phyloP scores from a whole-genome alignment of 2,329 filamentous ascomycete species.

The Nemania sp. region DNA sequence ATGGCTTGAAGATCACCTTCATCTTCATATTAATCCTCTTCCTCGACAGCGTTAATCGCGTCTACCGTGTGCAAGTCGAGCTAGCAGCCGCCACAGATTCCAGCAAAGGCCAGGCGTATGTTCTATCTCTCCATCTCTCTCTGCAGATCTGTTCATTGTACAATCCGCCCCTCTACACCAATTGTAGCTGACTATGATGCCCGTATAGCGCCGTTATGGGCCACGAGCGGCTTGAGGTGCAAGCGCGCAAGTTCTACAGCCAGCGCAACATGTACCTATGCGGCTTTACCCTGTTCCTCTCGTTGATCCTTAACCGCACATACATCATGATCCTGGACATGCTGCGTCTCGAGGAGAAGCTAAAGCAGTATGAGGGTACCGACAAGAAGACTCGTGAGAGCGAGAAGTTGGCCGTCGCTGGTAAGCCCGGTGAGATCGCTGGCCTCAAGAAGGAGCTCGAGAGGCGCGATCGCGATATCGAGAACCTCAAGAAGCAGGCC shows the following conservation, averaged over 20 bases:
- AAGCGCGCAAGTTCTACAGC: conserved; percentile 99
- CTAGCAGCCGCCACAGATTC: conserved; percentile 72
- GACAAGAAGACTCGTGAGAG: conserved; percentile 65
- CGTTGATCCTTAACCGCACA: conserved; percentile 97
- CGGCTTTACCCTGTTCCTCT: conserved; percentile 98
- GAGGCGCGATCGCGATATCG: conserved; percentile 80
- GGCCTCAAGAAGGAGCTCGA: conserved; percentile 71
- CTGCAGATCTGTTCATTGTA: not conserved
- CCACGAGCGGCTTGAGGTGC: conserved; percentile 94
- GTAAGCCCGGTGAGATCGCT: conserved; percentile 75
- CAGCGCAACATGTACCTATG: conserved; percentile 99
- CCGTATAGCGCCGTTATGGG: conserved; percentile 69
- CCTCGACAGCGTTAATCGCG: conserved; percentile 91
- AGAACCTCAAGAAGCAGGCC: conserved; percentile 89
- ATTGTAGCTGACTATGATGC: not conserved
- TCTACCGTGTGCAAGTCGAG: conserved; percentile 95
- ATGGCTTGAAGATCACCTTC: conserved; percentile 98
- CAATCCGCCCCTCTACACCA: not conserved
- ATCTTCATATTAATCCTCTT: conserved; percentile 99
- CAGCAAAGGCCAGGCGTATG: conserved; percentile 50
- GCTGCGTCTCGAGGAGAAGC: conserved; percentile 86
- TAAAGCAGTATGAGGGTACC: conserved; percentile 77
- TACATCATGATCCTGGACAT: conserved; percentile 96
- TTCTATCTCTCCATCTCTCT: conserved; percentile 26
- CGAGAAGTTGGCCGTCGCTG: conserved; percentile 71